A percentile compares a stretch with the other conserved stretches of the same genome.
Evolutionary conservation across 108 stramenopile genomes (phyloP).

Genomic region (Mayamaea pseudoterrestris): DNA sequence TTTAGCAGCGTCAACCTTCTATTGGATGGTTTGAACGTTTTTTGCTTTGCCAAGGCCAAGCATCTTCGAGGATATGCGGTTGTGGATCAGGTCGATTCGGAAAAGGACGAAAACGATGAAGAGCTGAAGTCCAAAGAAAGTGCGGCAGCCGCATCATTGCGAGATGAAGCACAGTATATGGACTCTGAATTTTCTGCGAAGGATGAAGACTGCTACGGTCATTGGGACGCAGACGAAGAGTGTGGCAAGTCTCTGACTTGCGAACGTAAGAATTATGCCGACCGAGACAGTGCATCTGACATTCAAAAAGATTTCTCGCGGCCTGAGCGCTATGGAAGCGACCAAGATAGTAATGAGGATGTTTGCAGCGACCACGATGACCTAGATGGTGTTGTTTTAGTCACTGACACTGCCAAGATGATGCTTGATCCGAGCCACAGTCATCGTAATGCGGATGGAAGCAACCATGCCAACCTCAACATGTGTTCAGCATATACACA

Average conservation of each 20-base stretch:
- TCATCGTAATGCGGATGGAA: no score
- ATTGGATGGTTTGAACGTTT: slow-evolving; percentile 46
- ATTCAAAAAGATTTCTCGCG: no score
- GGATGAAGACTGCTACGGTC: not conserved
- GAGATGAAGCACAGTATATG: not conserved
- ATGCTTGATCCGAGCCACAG: no score
- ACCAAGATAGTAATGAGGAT: slow-evolving; percentile 3
- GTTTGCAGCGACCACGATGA: slow-evolving; percentile 15
- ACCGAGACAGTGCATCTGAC: no score
- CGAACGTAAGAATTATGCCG: not conserved
- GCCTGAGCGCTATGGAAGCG: no score
- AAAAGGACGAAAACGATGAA: not conserved
- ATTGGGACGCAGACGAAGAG: not conserved
- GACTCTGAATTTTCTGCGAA: not conserved
- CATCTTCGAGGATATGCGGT: slow-evolving; percentile 37
- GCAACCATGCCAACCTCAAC: slow-evolving; percentile 50
- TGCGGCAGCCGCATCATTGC: not conserved
- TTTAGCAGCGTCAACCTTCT: slow-evolving; percentile 40
- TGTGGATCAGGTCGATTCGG: not conserved
- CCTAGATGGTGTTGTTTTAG: no score
- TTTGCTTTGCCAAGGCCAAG: slow-evolving; percentile 44
- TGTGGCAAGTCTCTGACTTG: not conserved
- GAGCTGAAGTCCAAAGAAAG: not conserved
- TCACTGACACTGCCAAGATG: no score
- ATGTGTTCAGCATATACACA: slow-evolving; percentile 82